These are phyloP conservation scores for Buxus sempervirens DNA, from an alignment of 164 flowering plant species.

Conservation along the genomic window DNA sequence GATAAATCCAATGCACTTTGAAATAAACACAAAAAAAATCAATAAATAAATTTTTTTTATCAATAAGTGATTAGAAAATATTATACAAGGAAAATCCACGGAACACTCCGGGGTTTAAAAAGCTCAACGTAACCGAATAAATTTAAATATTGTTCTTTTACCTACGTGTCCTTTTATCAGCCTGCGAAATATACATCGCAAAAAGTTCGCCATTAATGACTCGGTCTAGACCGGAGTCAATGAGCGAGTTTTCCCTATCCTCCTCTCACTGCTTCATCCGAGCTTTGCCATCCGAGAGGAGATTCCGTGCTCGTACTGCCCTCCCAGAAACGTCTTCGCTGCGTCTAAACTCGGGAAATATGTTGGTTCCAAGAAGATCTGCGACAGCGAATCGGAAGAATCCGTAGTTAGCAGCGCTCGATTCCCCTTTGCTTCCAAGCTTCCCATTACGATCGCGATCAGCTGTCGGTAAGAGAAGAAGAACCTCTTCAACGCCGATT, in stretches of 20 bases:
- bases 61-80: too few relatives aligned
- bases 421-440: constrained; percentile 67
- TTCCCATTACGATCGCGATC: constrained; percentile 65
- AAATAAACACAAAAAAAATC: too few relatives aligned
- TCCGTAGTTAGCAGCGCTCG: constrained; percentile 23
- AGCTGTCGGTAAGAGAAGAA: constrained; percentile 68
- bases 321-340: constrained; percentile 88
- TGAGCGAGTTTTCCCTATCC: not conserved
- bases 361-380: constrained; percentile 67
- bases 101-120: too few relatives aligned
- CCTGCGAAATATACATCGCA: not conserved
- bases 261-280: not conserved
- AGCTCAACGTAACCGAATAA: too few relatives aligned
- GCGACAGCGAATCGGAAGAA: constrained; percentile 45
- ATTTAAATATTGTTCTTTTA: too few relatives aligned
- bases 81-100: too few relatives aligned
- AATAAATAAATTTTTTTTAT: too few relatives aligned
- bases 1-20: too few relatives aligned
- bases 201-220: not conserved
- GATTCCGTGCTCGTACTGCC: constrained; percentile 17
- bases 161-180: not conserved
- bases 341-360: constrained; percentile 91
- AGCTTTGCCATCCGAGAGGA: not conserved
- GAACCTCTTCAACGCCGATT: constrained; percentile 66
- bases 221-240: not conserved